Conservation (phyloP, 495 filamentous ascomycete species). For the Lasiosphaeria miniovina region DNA sequence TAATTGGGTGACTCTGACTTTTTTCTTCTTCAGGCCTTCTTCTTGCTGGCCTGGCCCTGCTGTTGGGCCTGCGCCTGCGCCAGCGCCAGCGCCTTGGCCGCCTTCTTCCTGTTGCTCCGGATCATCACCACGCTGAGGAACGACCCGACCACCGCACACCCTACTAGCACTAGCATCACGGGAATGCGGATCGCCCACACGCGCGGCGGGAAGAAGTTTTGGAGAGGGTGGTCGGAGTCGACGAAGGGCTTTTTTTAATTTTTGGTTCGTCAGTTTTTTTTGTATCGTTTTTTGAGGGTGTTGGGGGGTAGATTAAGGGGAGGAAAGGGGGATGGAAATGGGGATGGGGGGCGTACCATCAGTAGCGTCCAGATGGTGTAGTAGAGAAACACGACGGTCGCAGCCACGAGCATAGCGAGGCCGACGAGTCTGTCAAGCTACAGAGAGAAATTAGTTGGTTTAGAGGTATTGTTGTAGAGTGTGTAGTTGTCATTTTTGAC, state of each 20-base stretch:
- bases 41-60: conserved; percentile 36
- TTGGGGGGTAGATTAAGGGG: conserved; percentile 10
- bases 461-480: background rate
- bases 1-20: background rate
- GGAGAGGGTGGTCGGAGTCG: conserved; percentile 86
- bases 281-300: conserved; percentile 5
- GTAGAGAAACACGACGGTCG: conserved; percentile 94
- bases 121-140: conserved; percentile 99
- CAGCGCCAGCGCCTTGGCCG: conserved; percentile 79
- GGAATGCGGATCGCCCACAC: conserved; percentile 99
- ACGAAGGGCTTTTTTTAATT: conserved; percentile 75
- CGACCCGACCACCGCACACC: conserved; percentile 88
- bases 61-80: conserved; percentile 27
- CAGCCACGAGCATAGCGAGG: conserved; percentile 94
- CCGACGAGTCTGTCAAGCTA: conserved; percentile 95
- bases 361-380: conserved; percentile 97
- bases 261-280: conserved; percentile 2
- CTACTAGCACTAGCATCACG: conserved; percentile 90
- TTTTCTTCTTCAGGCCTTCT: conserved; percentile 49
- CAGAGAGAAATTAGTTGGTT: background rate
- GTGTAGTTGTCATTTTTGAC: background rate
- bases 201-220: conserved; percentile 92
- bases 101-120: conserved; percentile 95
- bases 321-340: conserved; percentile 11
- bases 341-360: conserved; percentile 60